Conservation (phyloP, 495 filamentous ascomycete genomes). For the Lepraria neglecta region DNA sequence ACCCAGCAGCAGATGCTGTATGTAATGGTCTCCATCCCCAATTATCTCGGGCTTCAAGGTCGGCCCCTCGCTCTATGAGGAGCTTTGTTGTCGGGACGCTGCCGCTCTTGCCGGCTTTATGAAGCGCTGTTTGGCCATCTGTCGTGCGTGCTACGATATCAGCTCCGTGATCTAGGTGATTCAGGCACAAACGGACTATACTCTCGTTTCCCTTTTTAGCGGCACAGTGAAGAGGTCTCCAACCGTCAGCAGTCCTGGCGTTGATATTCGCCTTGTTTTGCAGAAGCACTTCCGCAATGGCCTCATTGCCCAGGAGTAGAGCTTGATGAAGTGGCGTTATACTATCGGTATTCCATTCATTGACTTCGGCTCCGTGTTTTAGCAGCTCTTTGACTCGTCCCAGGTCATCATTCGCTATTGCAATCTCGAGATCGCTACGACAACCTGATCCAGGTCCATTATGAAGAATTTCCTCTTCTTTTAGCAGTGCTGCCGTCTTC, state of each 20-base stretch:
- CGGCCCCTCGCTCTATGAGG: conserved; percentile 16
- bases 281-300: conserved; percentile 4
- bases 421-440: conserved; percentile 12
- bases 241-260: background rate
- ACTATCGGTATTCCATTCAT: background rate
- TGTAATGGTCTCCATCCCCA: conserved; percentile 18
- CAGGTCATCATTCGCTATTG: conserved; percentile 1
- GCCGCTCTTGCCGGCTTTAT: conserved; percentile 16
- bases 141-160: conserved; percentile 7
- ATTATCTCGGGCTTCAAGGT: conserved; percentile 9
- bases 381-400: conserved; percentile 4
- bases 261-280: background rate
- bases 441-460: background rate
- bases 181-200: conserved; percentile 9
- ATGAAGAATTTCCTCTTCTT: background rate
- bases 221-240: conserved; percentile 20
- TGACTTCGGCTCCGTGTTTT: background rate
- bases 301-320: conserved; percentile 12
- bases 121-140: conserved; percentile 19
- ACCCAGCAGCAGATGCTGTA: conserved; percentile 13
- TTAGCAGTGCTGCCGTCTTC: conserved; percentile 8
- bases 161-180: conserved; percentile 8
- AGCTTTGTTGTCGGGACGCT: background rate
- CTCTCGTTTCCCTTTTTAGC: background rate
- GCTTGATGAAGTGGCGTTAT: conserved; percentile 16